Percentiles rank a stretch among this genome's conserved stretches.
These are phyloP conservation scores for Boletus eberwhitei DNA, from an alignment of 768 basidiomycete genomes.

Conservation along the genomic window DNA sequence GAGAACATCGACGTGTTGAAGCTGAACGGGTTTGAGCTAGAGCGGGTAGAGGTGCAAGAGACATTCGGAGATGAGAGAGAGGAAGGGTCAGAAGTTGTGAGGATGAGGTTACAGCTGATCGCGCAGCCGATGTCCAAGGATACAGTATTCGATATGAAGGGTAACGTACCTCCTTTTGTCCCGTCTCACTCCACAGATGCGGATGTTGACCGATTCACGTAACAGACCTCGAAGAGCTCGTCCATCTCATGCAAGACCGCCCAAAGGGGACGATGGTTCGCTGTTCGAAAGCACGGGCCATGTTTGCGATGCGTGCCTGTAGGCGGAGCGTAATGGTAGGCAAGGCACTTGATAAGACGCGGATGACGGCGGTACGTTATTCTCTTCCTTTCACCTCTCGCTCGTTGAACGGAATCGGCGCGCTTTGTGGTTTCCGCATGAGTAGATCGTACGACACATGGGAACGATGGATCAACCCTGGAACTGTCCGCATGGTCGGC, in stretches of 20 bases:
- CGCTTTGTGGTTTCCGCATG: neutral
- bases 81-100: neutral
- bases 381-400: neutral
- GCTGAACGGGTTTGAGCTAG: conserved; percentile 88
- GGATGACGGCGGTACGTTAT: conserved; percentile 69
- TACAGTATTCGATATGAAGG: conserved; percentile 86
- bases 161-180: conserved; percentile 36
- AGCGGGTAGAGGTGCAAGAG: conserved; percentile 43
- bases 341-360: conserved; percentile 66
- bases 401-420: neutral
- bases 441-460: conserved; percentile 75
- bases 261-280: conserved; percentile 82
- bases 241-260: conserved; percentile 78
- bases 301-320: conserved; percentile 98
- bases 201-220: neutral
- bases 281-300: conserved; percentile 87
- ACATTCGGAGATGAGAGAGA: neutral
- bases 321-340: conserved; percentile 97
- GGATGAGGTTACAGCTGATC: conserved; percentile 53
- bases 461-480: conserved; percentile 82
- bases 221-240: conserved; percentile 87
- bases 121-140: conserved; percentile 92
- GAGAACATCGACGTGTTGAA: conserved; percentile 84
- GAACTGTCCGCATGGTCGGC: conserved; percentile 86
- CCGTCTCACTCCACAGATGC: neutral